Evolutionary conservation across 768 basidiomycete genomes (phyloP), one percentile per base, ranked within the genome.

Genomic region (Hypsizygus marmoreus): DNA sequence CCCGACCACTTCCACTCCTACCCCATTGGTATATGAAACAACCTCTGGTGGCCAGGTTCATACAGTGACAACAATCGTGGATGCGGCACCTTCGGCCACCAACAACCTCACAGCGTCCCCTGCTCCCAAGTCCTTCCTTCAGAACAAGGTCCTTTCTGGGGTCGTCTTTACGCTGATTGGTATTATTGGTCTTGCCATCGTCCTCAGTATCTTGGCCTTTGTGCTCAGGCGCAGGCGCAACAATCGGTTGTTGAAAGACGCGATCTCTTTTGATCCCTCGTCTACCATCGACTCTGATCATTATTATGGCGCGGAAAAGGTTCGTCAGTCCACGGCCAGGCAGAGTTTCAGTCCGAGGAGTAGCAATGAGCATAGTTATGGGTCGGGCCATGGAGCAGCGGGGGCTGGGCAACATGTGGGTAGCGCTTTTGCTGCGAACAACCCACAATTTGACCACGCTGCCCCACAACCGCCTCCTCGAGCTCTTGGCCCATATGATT

Each of bases 121-220:
- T 2, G 37, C 58, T 12, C 30, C 60, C n/a, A 55, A 62, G 7
- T 56, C 72, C 9, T 89, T 90, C 66, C 59, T 88, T 28, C 64
- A 80, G 47, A 84, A 88, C 64, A 85, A 81, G 62, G 69, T 76
- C n/a, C 68, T 82, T n/a, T 75, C 79, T 31, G 79, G 79, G 6
- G 63, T 77, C 7, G 73, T 87, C 12, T 84, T 88, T 47, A 64
- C 73, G 23, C 40, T 82, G 14, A 69, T 72, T 30, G 83, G 78
- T 11, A 40, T 84, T 29, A 52, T 74, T 23, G 75, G 55, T 1
- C 71, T 84, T 33, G 50, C 76, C 35, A 34, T 80, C 43, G 31
- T 85, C 43, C 58, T 81, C 45, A 43, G 69, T 24, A 14, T 74
- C 16, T 60, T 67, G 10, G 80, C 79, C 0, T 75, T 74, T 56